Percentiles rank a stretch among this genome's conserved stretches.
Conservation (phyloP, 2,329 filamentous ascomycete species). For the Paramyrothecium roridum region DNA sequence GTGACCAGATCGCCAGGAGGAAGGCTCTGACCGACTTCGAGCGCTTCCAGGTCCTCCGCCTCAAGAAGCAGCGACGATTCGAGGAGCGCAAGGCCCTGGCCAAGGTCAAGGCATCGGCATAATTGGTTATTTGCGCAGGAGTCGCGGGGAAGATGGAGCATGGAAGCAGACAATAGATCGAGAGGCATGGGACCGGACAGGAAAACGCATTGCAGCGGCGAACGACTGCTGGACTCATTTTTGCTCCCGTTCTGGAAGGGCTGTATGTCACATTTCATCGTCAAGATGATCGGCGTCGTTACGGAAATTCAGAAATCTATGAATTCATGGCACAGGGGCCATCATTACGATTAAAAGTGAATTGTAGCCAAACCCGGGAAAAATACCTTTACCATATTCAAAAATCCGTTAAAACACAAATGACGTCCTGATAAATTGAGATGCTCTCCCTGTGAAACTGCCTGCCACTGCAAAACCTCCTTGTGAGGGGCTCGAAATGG, state of each 20-base stretch:
- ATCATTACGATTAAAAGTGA: conserved; percentile 23
- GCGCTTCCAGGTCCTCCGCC: conserved; percentile 98
- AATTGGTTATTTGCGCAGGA: conserved; percentile 38
- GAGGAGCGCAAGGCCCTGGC: conserved; percentile 95
- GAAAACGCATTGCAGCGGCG: conserved; percentile 33
- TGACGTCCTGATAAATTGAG: neutral
- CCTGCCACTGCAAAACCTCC: neutral
- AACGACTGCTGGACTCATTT: conserved; percentile 58
- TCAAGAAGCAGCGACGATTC: conserved; percentile 99
- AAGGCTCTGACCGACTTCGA: conserved; percentile 96
- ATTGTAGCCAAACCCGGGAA: conserved; percentile 17
- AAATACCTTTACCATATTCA: conserved; percentile 19
- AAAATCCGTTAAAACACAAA: conserved; percentile 1
- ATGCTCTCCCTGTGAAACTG: conserved; percentile 7
- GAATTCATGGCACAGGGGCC: conserved; percentile 32
- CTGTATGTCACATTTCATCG: conserved; percentile 62
- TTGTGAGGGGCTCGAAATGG: conserved; percentile 3
- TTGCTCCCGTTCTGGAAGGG: conserved; percentile 55
- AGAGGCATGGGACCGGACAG: conserved; percentile 30
- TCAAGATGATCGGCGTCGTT: conserved; percentile 64
- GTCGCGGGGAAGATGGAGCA: conserved; percentile 23
- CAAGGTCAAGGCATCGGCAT: conserved; percentile 83
- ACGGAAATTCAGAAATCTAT: conserved; percentile 54
- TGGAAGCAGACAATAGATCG: conserved; percentile 33
- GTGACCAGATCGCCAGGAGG: conserved; percentile 80